phyloP scores from a whole-genome alignment of 1,284 basidiomycete species.

The Cutaneotrichosporon daszewskae region DNA sequence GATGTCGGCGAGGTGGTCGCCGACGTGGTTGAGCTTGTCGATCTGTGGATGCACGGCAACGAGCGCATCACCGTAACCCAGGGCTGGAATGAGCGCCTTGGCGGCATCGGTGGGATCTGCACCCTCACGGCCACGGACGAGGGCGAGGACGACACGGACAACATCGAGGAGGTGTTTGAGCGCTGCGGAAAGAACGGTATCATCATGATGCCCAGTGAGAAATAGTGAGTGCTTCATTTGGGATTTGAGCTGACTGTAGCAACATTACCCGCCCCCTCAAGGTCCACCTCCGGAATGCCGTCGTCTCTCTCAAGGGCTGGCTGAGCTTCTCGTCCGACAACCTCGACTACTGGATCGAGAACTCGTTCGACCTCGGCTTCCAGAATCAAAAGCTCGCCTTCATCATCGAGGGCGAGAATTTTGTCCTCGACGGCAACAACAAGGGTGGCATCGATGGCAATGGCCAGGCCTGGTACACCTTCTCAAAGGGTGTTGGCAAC shows the following conservation, averaged over 20 bases:
- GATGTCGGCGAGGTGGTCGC: not conserved
- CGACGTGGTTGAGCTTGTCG: conserved; percentile 1
- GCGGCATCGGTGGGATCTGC: conserved; percentile 27
- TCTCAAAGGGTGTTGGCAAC: conserved; percentile 49
- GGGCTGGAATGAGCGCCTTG: not conserved
- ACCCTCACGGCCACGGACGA: conserved; percentile 47
- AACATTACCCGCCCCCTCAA: conserved; percentile 14
- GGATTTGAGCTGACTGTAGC: conserved; percentile 44
- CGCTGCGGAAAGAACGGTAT: conserved; percentile 55
- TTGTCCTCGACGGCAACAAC: conserved; percentile 57
- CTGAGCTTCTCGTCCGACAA: conserved; percentile 58
- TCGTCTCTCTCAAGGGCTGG: conserved; percentile 55
- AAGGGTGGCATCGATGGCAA: conserved; percentile 62
- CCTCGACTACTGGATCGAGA: conserved; percentile 59
- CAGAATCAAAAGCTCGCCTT: conserved; percentile 63
- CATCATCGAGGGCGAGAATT: conserved; percentile 58
- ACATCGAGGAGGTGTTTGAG: conserved; percentile 53
- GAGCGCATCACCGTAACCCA: not conserved
- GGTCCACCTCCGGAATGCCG: conserved; percentile 51
- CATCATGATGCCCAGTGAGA: conserved; percentile 36
- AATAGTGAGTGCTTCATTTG: conserved; percentile 22
- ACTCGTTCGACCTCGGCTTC: conserved; percentile 53
- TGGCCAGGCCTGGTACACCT: conserved; percentile 56
- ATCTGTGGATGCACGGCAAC: too few species aligned
- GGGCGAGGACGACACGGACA: conserved; percentile 51